Evolutionary conservation across 129 eudicot genomes (phyloP), one percentile per base, ranked within the genome.

Genomic region (Sambucus nigra): DNA sequence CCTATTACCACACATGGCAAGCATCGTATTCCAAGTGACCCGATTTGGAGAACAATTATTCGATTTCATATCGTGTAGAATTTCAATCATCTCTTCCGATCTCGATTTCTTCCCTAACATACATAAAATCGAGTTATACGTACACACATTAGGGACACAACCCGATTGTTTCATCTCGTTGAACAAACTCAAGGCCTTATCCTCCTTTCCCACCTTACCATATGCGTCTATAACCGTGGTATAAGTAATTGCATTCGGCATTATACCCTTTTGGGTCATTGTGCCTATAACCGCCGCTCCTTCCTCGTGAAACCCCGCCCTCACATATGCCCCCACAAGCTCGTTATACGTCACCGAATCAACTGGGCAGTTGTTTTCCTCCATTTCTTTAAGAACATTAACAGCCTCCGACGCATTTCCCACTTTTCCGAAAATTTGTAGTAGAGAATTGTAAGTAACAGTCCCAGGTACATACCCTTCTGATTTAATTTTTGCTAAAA

Each of bases 141-240:
- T 86, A 55, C 82, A 72, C 17, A 86, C 87, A 65, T 82, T 92
- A 68, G 99, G 99, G 21, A 82, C 95, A 73, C 91, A 86, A 20
- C 99, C 95, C 0, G 84, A 79, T 47, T 64, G 57, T 70, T 92
- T 92, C 99, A 92, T 92, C 39, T 67, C 40, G 31, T 65, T 68
- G 62, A 92, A 86, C 61, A 82, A 57, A 54, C 67, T 73, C 70
- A 92, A 47, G 0, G 96, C 99, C 75, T 86, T 74, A 38, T 86
- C 94, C 44, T 65, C 82, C 47, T 77, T 77, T n/a, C 95, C 91
- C n/a, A 69, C 80, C 55, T 77, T 86, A 13, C 99, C 95, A 80
- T 92, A 86, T n/a, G 89, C 94, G 77, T 82, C 94, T 47, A 92
- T 82, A 5, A 86, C 68, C 0, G 96, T 92, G 2, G 99, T 92